Evolutionary conservation across 257 asterid species (phyloP).

Genomic region (Salvia splendens): DNA sequence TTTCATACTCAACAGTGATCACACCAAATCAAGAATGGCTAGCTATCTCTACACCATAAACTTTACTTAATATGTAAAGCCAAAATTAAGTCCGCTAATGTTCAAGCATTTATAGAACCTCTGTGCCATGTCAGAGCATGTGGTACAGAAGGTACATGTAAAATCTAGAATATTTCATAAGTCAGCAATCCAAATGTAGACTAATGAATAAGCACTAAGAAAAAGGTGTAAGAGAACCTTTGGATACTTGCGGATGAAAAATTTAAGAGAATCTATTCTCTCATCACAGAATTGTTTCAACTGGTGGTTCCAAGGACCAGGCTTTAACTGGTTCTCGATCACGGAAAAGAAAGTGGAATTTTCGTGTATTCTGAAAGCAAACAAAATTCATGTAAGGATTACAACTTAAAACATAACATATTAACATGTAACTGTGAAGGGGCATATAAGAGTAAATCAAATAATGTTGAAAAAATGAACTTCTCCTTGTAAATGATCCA

Average conservation of each 20-base stretch:
- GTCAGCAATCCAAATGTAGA: constrained; percentile 16
- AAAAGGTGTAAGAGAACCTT: constrained; percentile 50
- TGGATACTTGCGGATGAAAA: constrained; percentile 71
- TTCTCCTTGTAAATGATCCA: neutral
- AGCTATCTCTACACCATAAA: neutral
- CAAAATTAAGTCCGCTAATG: constrained; percentile 9
- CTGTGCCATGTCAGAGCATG: neutral
- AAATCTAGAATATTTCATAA: constrained; percentile 10
- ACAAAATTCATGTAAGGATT: constrained; percentile 6
- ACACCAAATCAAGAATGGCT: constrained; percentile 11
- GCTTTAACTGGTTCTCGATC: constrained; percentile 69
- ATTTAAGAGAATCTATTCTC: constrained; percentile 61
- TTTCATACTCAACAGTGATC: neutral
- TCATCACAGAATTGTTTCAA: constrained; percentile 66
- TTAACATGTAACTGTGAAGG: neutral
- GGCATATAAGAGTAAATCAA: neutral
- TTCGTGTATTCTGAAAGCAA: constrained; percentile 65
- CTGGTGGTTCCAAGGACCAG: constrained; percentile 81
- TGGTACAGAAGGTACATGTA: neutral
- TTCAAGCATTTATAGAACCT: neutral
- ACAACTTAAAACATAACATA: constrained; percentile 2
- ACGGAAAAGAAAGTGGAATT: constrained; percentile 51
- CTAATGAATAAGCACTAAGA: neutral
- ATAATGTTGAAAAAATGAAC: neutral
- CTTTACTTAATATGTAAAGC: neutral